phyloP scores from a whole-genome alignment of 2,329 filamentous ascomycete genomes.

The Helminthosporium solani region DNA sequence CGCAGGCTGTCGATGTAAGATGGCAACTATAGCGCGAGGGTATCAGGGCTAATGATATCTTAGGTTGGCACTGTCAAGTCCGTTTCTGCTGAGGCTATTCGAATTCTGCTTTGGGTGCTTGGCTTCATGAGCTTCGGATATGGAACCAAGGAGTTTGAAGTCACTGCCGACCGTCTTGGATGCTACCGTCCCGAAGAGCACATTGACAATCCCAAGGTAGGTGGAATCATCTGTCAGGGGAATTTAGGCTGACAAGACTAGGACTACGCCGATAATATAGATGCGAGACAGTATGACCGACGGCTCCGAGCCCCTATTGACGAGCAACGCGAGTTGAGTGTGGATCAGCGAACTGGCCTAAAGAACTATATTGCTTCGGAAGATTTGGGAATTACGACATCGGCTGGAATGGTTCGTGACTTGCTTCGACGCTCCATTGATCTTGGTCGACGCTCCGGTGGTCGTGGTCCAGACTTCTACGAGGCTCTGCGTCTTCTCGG shows the following conservation, averaged over 20 bases:
- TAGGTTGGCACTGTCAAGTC: constrained; percentile 90
- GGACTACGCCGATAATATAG: constrained; percentile 84
- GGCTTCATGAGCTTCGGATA: constrained; percentile 88
- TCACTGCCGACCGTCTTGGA: constrained; percentile 74
- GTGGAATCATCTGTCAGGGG: constrained; percentile 1
- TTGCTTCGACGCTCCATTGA: constrained; percentile 75
- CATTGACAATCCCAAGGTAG: constrained; percentile 69
- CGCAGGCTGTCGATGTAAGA: constrained; percentile 67
- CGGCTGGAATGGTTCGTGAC: constrained; percentile 71
- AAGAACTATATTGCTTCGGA: constrained; percentile 97
- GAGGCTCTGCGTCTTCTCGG: constrained; percentile 85
- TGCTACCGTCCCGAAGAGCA: constrained; percentile 73
- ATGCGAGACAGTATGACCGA: constrained; percentile 78
- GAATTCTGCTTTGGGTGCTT: constrained; percentile 82
- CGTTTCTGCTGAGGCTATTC: constrained; percentile 86
- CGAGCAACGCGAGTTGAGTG: constrained; percentile 72
- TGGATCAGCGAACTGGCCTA: constrained; percentile 67
- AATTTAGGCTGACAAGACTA: constrained; percentile 12
- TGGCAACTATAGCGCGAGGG: background rate
- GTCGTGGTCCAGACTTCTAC: constrained; percentile 75
- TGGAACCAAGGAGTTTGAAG: constrained; percentile 81
- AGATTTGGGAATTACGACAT: constrained; percentile 73
- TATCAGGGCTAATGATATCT: constrained; percentile 39
- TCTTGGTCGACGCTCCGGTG: constrained; percentile 73
- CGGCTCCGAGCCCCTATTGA: constrained; percentile 81